Base-by-base conservation (phyloP, 2,329 filamentous ascomycete species). In the Pezicula rhizophila region DNA sequence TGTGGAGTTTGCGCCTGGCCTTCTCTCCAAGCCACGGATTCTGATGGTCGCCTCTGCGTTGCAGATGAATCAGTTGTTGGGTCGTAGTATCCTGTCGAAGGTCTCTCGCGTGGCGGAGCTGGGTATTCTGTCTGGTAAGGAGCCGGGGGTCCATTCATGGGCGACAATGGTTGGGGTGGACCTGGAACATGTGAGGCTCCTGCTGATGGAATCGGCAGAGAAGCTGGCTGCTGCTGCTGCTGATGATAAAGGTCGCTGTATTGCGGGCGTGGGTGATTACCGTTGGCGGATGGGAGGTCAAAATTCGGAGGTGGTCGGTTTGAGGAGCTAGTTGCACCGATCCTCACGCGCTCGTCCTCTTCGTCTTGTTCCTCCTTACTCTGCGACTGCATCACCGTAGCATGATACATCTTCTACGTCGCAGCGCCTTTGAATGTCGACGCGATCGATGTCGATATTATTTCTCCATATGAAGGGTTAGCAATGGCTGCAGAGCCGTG, bases 71-170 rank as follows among this genome's bases (percentile, higher is more conserved):
- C 70, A 18, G 70, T 69, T 41, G 70, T 66, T 37, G 69, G 70
- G 56, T 73, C 69, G 63, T 73, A 72, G 51, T 72, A 72, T 57
- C 66, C 70, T 49, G 69, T 68, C 8, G 66, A 60, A 7, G 64
- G 62, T 59, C 70, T 71, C 46, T 71, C 68, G 57, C 63, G 64
- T 47, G 60, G 51, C 23, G 60, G 54, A 34, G 62, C 60, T 40
- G 64, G 66, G 56, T 66, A 68, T 42, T 64, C 62, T 50, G 61
- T 62, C 41, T 55, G 58, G 54, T 61, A 60, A 49, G 57, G 31
- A 31, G 51, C 43, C 42, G 60, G 42, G 34, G 62, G 52, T 40
- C 57, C 48, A 38, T 58, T 52, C 41, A 58, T 50, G 20, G 50
- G 48, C 51, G 53, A 54, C 42, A 60, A 57, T 47, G 62, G 62